A percentile compares a stretch with the other conserved stretches of the same genome.
These are phyloP conservation scores for Diutina scorzettiae DNA, from an alignment of 1,139 yeast species.

Conservation along the genomic window DNA sequence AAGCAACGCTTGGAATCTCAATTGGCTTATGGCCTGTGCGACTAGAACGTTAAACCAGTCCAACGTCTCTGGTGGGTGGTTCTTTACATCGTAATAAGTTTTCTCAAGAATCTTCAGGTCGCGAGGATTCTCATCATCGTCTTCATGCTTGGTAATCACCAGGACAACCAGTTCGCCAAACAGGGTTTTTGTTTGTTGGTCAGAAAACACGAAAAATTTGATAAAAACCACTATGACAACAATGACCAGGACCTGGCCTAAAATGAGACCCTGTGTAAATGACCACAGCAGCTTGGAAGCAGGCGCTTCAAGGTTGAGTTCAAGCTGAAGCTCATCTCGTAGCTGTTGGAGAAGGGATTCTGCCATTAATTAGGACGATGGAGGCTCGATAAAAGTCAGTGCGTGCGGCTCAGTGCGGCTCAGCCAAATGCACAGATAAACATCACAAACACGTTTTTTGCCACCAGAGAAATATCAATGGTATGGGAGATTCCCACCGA, in stretches of 20 bases:
- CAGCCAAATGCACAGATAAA: background rate
- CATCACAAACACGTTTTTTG: too few species aligned
- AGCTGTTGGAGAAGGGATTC: constrained; percentile 3
- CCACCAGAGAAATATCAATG: too few species aligned
- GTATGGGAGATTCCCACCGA: too few species aligned
- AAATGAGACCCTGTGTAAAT: constrained; percentile 62
- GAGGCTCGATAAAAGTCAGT: too few species aligned
- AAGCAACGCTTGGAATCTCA: constrained; percentile 73
- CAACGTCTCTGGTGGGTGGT: constrained; percentile 78
- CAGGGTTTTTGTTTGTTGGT: constrained; percentile 21
- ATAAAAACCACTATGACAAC: constrained; percentile 64
- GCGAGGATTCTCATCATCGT: constrained; percentile 12
- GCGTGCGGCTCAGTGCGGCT: too few species aligned
- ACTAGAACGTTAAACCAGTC: constrained; percentile 95
- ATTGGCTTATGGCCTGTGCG: constrained; percentile 82
- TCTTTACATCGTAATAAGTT: constrained; percentile 82
- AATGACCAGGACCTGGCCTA: constrained; percentile 81
- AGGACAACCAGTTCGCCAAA: constrained; percentile 16
- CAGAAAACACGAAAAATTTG: constrained; percentile 84
- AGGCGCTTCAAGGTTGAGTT: background rate
- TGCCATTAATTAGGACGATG: background rate
- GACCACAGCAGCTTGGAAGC: constrained; percentile 34
- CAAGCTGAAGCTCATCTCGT: constrained; percentile 6
- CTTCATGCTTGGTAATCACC: constrained; percentile 22
- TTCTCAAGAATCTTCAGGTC: constrained; percentile 59